Evolutionary conservation across 805 yeast species (phyloP), one percentile per base, ranked within the genome.

Genomic region (Saccharomycopsis vini): DNA sequence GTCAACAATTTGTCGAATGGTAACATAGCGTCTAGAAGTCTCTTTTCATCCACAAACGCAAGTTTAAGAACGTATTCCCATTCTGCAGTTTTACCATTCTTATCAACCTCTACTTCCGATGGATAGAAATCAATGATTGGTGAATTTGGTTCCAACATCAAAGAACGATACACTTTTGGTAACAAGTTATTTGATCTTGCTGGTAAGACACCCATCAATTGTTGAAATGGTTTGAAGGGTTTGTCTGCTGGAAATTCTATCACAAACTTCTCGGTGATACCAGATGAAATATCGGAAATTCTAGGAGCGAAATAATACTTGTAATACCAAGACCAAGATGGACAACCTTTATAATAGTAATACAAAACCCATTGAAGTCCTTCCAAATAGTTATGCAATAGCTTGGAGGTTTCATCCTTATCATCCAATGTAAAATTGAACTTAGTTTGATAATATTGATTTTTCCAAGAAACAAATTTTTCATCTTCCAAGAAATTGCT

Each of bases 11-110:
- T 56, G 45, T 85, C 83, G 34, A 71, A 62, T 2, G 95, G 85
- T 39, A 63, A 67, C 73, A 92, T 74, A 1, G 90, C 90, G 3
- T 70, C 77, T 26, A 81, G 64, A 45, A 92, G 70, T 48, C 92
- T 72, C 24, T 73, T 62, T 56, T 83, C 87, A 52, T 92, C 97
- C 37, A 92, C 97, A 69, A 92, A 92, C 4, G 94, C 80, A 46
- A 92, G 73, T 55, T 86, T 73, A 5, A 92, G 95, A 44, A 92
- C 96, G 9, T 97, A 97, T 65, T 92, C 97, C 98, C 98, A 92
- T 40, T 87, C 81, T 2, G 92, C 95, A 44, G 88, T 85, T 60
- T 92, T 92, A 36, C 97, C 98, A 59, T 92, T 92, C 74, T 78
- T 72, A 64, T 92, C 98, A 29, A 85, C 71, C 42, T 79, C 85